A percentile compares a stretch with the other conserved stretches of the same genome.
Evolutionary conservation across 1,284 basidiomycete genomes (phyloP).

Genomic region (Fistulinella cinereoalba): DNA sequence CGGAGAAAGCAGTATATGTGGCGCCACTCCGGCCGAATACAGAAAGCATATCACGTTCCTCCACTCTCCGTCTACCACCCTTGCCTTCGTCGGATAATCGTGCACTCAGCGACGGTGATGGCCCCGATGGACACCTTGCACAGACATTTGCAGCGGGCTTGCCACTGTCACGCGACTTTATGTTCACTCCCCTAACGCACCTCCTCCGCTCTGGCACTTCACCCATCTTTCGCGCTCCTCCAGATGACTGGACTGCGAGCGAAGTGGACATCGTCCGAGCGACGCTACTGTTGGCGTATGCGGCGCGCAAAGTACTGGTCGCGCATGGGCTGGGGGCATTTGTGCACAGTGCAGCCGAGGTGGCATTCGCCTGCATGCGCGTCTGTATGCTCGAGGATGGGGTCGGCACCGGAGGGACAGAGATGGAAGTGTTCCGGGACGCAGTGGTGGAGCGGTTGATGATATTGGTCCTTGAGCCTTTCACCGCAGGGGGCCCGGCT

Average conservation of each 20-base stretch:
- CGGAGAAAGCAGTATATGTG: slow-evolving; percentile 36
- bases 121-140: neutral
- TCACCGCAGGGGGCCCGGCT: slow-evolving; percentile 35
- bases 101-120: neutral
- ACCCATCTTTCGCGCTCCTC: slow-evolving; percentile 66
- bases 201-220: slow-evolving; percentile 80
- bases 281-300: slow-evolving; percentile 54
- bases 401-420: slow-evolving; percentile 3
- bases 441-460: slow-evolving; percentile 56
- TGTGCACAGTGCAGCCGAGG: slow-evolving; percentile 51
- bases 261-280: slow-evolving; percentile 79
- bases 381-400: slow-evolving; percentile 91
- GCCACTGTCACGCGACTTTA: slow-evolving; percentile 73
- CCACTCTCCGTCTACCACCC: slow-evolving; percentile 52
- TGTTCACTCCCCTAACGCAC: slow-evolving; percentile 72
- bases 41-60: slow-evolving; percentile 50
- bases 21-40: slow-evolving; percentile 48
- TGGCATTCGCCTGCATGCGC: slow-evolving; percentile 81
- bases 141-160: slow-evolving; percentile 41
- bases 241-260: slow-evolving; percentile 73
- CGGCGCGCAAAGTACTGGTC: slow-evolving; percentile 43
- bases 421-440: slow-evolving; percentile 71
- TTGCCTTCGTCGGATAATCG: neutral
- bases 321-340: slow-evolving; percentile 40
- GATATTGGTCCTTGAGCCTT: slow-evolving; percentile 56